Conservation (phyloP, 2,329 filamentous ascomycete species). For the Dendrostoma leiphaemia region DNA sequence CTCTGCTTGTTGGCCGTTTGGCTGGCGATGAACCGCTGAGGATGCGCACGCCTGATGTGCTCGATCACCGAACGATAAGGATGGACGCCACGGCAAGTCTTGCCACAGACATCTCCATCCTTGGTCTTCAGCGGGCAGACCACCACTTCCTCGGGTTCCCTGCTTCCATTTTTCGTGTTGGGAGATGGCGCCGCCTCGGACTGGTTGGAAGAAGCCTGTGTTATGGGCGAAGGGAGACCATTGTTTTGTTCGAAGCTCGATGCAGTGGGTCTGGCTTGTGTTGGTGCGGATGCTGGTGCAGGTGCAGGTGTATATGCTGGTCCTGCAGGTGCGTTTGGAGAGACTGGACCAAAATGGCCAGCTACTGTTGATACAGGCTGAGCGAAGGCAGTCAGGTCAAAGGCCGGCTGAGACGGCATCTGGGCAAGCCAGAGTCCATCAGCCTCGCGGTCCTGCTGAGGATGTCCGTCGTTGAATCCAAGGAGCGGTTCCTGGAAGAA, state of each 20-base stretch:
- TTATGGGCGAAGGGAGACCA: neutral
- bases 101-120: conserved; percentile 11
- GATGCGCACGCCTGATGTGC: conserved; percentile 95
- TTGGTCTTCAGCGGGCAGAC: conserved; percentile 11
- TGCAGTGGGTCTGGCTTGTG: neutral
- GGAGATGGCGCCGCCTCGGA: neutral
- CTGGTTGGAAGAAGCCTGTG: neutral
- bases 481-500: no score
- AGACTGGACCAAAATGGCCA: no score
- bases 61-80: conserved; percentile 96
- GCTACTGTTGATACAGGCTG: no score
- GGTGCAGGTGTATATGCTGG: no score
- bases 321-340: no score
- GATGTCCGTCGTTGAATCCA: no score
- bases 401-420: no score
- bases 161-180: neutral
- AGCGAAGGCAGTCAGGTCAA: no score
- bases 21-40: conserved; percentile 96
- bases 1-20: conserved; percentile 97
- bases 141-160: conserved; percentile 1
- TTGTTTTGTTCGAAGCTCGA: neutral
- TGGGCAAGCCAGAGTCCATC: no score
- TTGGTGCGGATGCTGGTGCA: neutral
- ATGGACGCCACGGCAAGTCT: conserved; percentile 13
- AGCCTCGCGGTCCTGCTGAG: no score